Evolutionary conservation across 768 basidiomycete genomes (phyloP), one percentile per base, ranked within the genome.

Genomic region (Auricularia sp.): DNA sequence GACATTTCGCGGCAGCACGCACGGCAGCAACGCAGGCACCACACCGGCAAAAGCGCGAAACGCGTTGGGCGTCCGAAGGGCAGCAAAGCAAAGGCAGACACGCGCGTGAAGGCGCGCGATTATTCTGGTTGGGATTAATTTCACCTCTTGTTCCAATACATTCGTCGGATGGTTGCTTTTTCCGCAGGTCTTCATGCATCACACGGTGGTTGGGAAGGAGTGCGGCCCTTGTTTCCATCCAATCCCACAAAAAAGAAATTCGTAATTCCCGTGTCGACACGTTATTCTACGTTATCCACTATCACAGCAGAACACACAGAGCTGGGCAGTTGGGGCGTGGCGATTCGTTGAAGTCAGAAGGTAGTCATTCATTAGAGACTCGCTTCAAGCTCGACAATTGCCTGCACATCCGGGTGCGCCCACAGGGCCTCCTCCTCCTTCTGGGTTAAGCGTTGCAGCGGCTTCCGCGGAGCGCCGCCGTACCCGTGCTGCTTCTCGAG

Each of bases 1-100:
- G 85, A 92, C 68, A 75, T 91, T 21, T 74, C 79, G 2, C 86
- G 84, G 70, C 70, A 75, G 61, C 85, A 84, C 3, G 80, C 83
- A 21, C 82, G 82, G 65, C 81, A 89, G 69, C 81, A 88, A 70
- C 80, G 82, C 64, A 91, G 90, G 72, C 83, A 90, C 72, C 93
- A 95, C 76, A 85, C 89, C 1, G 90, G 87, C 74, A 83, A 86
- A 66, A 80, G 82, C 6, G 79, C 79, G 3, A 81, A 83, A 63
- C 79, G 84, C 64, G 83, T 80, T 35, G 80, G 78, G 14, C 78
- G 90, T 44, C 78, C 85, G 29, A 85, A 86, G 68, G 93, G 93
- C 23, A 92, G 89, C 72, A 95, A 95, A 72, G 87, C 87, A 63
- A 95, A 92, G 76, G 85, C 86, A 71, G 90, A 93, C 70, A 81